Conservation (phyloP, 176 grass and related monocot genomes). For the Thinopyrum elongatum region DNA sequence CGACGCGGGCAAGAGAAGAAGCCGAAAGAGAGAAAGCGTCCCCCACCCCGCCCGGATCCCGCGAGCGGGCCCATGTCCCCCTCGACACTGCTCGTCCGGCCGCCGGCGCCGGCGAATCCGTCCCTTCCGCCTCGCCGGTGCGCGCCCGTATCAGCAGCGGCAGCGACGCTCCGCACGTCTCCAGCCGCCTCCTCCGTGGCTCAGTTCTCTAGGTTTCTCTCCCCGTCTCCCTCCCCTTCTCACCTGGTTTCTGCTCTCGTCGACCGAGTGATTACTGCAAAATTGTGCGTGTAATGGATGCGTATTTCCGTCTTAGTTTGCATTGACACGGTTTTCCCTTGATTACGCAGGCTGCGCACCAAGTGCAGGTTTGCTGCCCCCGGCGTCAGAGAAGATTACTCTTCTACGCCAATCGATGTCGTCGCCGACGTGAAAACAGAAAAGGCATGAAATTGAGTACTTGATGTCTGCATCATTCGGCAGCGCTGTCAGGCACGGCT, state of each 20-base stretch:
- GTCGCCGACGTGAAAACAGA: conserved; percentile 86
- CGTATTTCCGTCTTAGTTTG: background rate
- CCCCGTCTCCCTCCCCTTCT: background rate
- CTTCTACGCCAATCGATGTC: conserved; percentile 74
- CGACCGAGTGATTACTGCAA: background rate
- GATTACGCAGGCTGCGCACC: conserved; percentile 40
- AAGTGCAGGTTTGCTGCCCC: conserved; percentile 59
- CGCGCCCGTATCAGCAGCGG: background rate
- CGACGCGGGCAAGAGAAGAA: background rate
- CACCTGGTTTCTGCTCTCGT: background rate
- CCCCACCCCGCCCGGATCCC: background rate
- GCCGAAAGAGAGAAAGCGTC: background rate
- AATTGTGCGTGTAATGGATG: background rate
- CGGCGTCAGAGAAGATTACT: conserved; percentile 44
- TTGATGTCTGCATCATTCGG: background rate
- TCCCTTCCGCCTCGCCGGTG: conserved; percentile 18
- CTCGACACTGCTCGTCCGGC: conserved; percentile 42
- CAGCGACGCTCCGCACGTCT: background rate
- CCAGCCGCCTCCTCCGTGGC: background rate
- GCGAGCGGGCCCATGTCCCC: conserved; percentile 29
- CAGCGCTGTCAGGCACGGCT: background rate
- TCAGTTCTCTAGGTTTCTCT: conserved; percentile 27
- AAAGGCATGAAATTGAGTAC: conserved; percentile 46
- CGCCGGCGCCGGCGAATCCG: conserved; percentile 26
- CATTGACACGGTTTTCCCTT: conserved; percentile 10